Base-by-base conservation (phyloP, 2,329 filamentous ascomycete genomes). In the Cadophora luteo-olivacea region DNA sequence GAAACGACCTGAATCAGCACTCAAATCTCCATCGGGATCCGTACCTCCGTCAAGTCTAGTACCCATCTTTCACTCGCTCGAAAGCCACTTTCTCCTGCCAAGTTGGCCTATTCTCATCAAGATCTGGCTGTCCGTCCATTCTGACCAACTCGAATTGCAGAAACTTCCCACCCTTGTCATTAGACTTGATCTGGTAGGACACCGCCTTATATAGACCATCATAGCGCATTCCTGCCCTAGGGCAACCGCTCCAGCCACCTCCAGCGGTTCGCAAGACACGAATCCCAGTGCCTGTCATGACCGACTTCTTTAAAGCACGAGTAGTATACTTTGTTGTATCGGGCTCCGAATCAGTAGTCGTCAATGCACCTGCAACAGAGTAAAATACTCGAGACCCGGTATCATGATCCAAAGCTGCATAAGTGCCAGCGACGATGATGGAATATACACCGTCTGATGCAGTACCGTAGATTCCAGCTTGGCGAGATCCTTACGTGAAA, bases 401-500 rank as follows among this genome's bases (percentile, higher is more conserved):
- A 16, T 65, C 54, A 6, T 32, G 22, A 14, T 65, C 64, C 4
- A 60, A n/a, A 9, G 29, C 25, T 0, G 52, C 38, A 8, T 65
- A 65, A 0, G 8, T 58, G 8, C 38, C 16, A 1, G 54, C 1
- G 7, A 60, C 19, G 1, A 65, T 25, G 25, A 65, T 51, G 0
- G 52, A 60, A 41, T 65, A 65, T 5, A 60, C 64, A 4, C 64
- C 64, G 2, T 24, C 14, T 1, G 11, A 9, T 4, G 14, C 32
- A 9, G 38, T 36, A 6, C 64, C 64, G 2, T 14, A 65, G 8
- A 65, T 65, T 9, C 64, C 64, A 3, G 22, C 64, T 36, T 58
- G 22, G 24, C 19, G n/a, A 36, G 24, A 6, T 1, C 54, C 54
- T 60, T 4, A 1, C 9, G 8, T 22, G n/a, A n/a, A n/a, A 51